A percentile compares a stretch with the other conserved stretches of the same genome.
These are phyloP conservation scores for Fraxinus nigra DNA, from an alignment of 305 asterid genomes.

Conservation along the genomic window DNA sequence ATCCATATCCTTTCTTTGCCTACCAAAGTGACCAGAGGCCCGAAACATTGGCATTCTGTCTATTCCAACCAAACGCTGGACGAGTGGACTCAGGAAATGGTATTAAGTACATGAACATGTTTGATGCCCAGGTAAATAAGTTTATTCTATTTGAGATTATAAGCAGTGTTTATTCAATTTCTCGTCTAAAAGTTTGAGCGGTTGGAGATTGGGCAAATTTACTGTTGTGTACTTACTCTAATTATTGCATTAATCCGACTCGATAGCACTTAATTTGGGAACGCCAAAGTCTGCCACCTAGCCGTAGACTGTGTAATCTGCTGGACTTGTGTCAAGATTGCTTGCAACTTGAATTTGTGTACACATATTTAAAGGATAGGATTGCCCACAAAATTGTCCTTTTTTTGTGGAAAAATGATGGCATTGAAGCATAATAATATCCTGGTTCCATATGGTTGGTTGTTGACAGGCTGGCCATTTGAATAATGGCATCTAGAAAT, in stretches of 20 bases:
- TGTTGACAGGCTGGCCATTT: constrained; percentile 37
- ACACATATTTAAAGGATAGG: background rate
- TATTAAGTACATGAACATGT: constrained; percentile 96
- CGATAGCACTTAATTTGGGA: background rate
- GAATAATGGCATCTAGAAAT: constrained; percentile 12
- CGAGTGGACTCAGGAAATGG: constrained; percentile 67
- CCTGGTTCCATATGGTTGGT: constrained; percentile 23
- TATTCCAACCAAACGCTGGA: constrained; percentile 93
- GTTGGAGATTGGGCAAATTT: background rate
- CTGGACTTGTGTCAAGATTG: constrained; percentile 1
- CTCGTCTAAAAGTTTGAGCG: background rate
- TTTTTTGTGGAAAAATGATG: constrained; percentile 1
- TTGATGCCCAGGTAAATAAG: constrained; percentile 86
- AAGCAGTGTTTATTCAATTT: background rate
- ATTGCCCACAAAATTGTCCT: background rate
- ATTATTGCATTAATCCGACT: background rate
- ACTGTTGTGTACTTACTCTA: background rate
- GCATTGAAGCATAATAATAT: constrained; percentile 6
- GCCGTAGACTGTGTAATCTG: background rate
- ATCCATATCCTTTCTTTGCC: constrained; percentile 93
- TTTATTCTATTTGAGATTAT: background rate
- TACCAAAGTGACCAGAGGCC: constrained; percentile 86
- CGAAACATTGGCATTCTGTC: constrained; percentile 80
- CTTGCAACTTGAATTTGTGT: constrained; percentile 15
- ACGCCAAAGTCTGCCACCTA: background rate